Evolutionary conservation across 768 basidiomycete genomes (phyloP).

Genomic region (Lactarius trivialis): DNA sequence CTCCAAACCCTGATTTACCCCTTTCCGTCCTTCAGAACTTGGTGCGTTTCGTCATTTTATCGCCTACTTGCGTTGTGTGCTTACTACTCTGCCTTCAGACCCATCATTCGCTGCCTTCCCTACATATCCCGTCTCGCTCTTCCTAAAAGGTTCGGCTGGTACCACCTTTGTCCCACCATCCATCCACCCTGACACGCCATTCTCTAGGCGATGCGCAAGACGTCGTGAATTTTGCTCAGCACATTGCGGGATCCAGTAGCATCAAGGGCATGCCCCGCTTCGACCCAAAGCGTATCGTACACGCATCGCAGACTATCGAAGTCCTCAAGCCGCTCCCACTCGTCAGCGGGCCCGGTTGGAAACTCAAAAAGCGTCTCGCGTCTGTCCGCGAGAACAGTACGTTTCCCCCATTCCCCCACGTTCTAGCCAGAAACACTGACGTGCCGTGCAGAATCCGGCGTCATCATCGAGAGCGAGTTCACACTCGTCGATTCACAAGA

Average conservation of each 20-base stretch:
- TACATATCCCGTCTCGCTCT: conserved; percentile 78
- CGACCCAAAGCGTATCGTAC: conserved; percentile 62
- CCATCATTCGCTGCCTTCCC: conserved; percentile 70
- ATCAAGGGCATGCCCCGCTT: conserved; percentile 66
- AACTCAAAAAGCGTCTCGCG: conserved; percentile 53
- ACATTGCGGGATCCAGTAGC: conserved; percentile 31
- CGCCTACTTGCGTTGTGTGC: background rate
- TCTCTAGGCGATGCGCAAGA: conserved; percentile 50
- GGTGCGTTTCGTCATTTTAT: conserved; percentile 17
- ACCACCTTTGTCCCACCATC: background rate
- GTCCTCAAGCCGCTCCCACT: conserved; percentile 71
- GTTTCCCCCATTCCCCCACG: conserved; percentile 24
- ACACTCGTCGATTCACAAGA: conserved; percentile 57
- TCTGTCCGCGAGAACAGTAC: conserved; percentile 79
- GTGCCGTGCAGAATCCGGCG: conserved; percentile 53
- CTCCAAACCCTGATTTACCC: background rate
- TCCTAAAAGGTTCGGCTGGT: conserved; percentile 48
- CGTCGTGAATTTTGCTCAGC: conserved; percentile 59
- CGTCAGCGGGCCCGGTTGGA: conserved; percentile 77
- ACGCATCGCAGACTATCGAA: conserved; percentile 75
- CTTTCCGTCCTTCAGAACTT: conserved; percentile 25
- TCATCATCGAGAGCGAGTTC: conserved; percentile 61
- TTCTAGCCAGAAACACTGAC: background rate
- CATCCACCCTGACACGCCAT: background rate
- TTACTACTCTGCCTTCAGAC: conserved; percentile 34